These are phyloP conservation scores for Xylaria sp. DNA, from an alignment of 2,329 filamentous ascomycete genomes.

Conservation along the genomic window DNA sequence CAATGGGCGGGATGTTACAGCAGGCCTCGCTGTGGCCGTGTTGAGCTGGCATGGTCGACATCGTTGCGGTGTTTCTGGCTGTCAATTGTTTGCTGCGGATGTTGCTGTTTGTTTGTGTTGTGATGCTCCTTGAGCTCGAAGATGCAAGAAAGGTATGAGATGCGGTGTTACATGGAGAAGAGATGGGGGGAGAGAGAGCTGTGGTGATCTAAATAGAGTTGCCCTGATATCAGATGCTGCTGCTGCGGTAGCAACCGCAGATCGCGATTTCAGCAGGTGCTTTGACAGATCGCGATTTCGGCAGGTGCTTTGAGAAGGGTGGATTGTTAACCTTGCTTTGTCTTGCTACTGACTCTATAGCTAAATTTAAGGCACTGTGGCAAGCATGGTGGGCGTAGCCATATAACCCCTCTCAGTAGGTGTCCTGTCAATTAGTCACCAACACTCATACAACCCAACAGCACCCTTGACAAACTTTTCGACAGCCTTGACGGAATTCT, in stretches of 20 bases:
- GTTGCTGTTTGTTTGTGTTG: constrained; percentile 25
- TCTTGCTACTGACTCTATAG: too few relatives aligned
- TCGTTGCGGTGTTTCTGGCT: constrained; percentile 46
- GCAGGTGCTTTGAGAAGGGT: too few relatives aligned
- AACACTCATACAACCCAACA: too few relatives aligned
- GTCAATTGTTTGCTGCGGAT: constrained; percentile 26
- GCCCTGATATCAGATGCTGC: constrained; percentile 37
- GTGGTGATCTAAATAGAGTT: constrained; percentile 30
- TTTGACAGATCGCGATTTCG: too few relatives aligned
- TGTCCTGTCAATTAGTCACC: too few relatives aligned
- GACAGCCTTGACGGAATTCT: too few relatives aligned
- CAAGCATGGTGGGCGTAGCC: too few relatives aligned
- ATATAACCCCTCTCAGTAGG: too few relatives aligned
- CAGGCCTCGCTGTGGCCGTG: constrained; percentile 66
- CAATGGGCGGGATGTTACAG: constrained; percentile 69
- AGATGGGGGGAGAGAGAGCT: constrained; percentile 30
- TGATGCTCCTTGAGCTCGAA: constrained; percentile 32
- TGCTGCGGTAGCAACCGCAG: constrained; percentile 27
- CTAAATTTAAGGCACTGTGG: too few relatives aligned
- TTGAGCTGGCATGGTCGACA: constrained; percentile 63
- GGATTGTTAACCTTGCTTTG: too few relatives aligned
- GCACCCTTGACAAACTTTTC: too few relatives aligned
- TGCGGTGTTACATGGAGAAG: constrained; percentile 22
- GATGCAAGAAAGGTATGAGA: constrained; percentile 24
- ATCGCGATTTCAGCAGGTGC: constrained; percentile 32